Base-by-base conservation (phyloP, 495 filamentous ascomycete genomes). In the Penicillium manginii region DNA sequence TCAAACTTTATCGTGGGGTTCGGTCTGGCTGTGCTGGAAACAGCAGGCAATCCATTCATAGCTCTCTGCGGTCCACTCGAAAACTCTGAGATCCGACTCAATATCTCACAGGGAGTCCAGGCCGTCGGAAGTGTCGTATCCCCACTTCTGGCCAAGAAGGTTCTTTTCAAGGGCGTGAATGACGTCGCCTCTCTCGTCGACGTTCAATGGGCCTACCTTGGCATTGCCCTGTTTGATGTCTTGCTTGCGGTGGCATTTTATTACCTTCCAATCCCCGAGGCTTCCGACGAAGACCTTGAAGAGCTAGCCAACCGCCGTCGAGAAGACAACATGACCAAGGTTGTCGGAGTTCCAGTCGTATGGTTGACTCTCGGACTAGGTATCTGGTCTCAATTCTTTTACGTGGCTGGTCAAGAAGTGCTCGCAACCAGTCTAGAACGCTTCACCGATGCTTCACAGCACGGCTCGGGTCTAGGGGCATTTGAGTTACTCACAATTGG, bases 171-270 rank as follows among this genome's bases (percentile, higher is more conserved):
- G 42, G 67, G 72, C 51, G 75, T 83, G 18, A 64, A 67, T 7
- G 73, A 80, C 51, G 83, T 82, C 8, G 74, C 81, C 0, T 81
- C 82, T 18, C 69, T 90, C 12, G 81, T 88, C 19, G 78, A 87
- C 55, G 84, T 88, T 1, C 88, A 91, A 66, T 91, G 88, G 88
- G 80, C 86, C 15, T 90, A 89, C 54, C 83, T 91, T 4, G 87
- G 83, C 37, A 88, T 88, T 50, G 79, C 84, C 2, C 73, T 90
- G 1, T 88, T 89, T 62, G 85, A 82, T 49, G 75, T 88, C 15
- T 66, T 87, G 7, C 76, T 91, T 2, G 87, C 87, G 8, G 73
- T 88, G 12, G 80, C 74, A 0, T 88, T 88, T 67, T 87, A 83
- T 59, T 89, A 89, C 62, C 68, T 88, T 1, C 82, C 82, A 4